Conservation (phyloP, 2,329 filamentous ascomycete species). For the Colletotrichum lupini region DNA sequence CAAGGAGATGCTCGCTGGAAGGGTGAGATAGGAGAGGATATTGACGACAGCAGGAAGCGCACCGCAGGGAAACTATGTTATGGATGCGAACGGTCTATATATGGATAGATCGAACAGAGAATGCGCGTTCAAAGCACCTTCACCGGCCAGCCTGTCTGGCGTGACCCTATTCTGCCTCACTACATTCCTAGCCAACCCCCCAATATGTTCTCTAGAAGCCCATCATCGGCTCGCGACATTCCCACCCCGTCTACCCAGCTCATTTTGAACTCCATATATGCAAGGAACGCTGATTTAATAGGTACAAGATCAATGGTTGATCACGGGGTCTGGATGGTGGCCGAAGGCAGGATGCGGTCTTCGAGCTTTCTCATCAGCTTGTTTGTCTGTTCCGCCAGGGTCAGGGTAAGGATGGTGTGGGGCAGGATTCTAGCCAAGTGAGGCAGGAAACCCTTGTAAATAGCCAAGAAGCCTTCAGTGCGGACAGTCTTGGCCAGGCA, state of each 20-base stretch:
- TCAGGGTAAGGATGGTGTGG: conserved; percentile 94
- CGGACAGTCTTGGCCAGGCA: conserved; percentile 90
- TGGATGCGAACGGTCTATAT: conserved; percentile 76
- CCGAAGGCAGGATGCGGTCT: conserved; percentile 59
- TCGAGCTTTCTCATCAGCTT: conserved; percentile 89
- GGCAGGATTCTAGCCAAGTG: conserved; percentile 94
- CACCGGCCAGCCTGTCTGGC: neutral
- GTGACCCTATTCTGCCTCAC: neutral
- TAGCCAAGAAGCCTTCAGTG: conserved; percentile 89
- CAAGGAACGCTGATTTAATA: conserved; percentile 32
- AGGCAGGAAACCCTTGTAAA: conserved; percentile 98
- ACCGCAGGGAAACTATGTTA: conserved; percentile 68
- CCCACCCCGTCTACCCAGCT: conserved; percentile 12
- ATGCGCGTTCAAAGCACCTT: neutral
- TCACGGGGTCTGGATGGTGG: conserved; percentile 46
- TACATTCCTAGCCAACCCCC: neutral
- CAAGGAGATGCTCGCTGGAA: conserved; percentile 72
- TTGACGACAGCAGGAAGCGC: conserved; percentile 39
- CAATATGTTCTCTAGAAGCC: neutral
- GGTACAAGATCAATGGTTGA: conserved; percentile 17
- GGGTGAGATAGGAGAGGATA: conserved; percentile 65
- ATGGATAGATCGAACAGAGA: conserved; percentile 52
- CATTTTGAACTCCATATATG: conserved; percentile 34
- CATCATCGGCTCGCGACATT: conserved; percentile 4
- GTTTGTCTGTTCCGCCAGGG: conserved; percentile 95